Evolutionary conservation across 768 basidiomycete genomes (phyloP).

Genomic region (Suillus brevipes): DNA sequence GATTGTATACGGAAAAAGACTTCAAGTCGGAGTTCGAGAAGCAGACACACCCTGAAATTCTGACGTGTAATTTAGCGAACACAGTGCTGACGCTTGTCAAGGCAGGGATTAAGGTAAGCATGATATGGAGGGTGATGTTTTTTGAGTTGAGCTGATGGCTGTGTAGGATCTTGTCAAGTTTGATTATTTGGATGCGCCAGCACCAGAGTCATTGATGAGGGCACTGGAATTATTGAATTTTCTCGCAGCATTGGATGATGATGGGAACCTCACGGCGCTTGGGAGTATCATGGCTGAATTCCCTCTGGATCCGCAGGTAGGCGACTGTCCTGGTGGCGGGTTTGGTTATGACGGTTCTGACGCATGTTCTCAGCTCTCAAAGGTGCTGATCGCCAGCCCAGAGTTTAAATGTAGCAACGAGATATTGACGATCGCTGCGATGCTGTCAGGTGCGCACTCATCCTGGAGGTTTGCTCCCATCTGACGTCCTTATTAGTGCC

Average conservation of each 20-base stretch:
- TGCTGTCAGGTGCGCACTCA: slow-evolving; percentile 76
- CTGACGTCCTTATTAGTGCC: slow-evolving; percentile 47
- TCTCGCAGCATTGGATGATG: slow-evolving; percentile 89
- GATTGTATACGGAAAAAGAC: slow-evolving; percentile 95
- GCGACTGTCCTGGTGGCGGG: slow-evolving; percentile 8
- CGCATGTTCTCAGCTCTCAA: slow-evolving; percentile 55
- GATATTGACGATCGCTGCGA: slow-evolving; percentile 90
- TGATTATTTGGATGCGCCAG: slow-evolving; percentile 90
- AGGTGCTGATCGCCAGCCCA: slow-evolving; percentile 91
- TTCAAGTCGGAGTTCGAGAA: slow-evolving; percentile 96
- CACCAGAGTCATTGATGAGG: slow-evolving; percentile 96
- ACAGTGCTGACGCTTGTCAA: slow-evolving; percentile 93
- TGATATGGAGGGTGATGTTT: background rate
- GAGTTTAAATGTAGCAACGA: slow-evolving; percentile 97
- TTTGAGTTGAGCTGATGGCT: slow-evolving; percentile 5
- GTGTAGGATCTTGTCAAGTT: slow-evolving; percentile 75
- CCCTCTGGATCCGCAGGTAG: slow-evolving; percentile 93
- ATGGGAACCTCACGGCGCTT: slow-evolving; percentile 83
- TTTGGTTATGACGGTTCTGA: background rate
- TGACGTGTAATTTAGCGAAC: slow-evolving; percentile 90
- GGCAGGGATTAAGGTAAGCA: slow-evolving; percentile 77
- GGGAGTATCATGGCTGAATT: slow-evolving; percentile 96
- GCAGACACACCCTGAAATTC: slow-evolving; percentile 95
- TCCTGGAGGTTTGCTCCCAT: background rate
- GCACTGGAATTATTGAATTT: slow-evolving; percentile 93